phyloP scores from a whole-genome alignment of 2,329 filamentous ascomycete species.

The Grosmannia huntii region DNA sequence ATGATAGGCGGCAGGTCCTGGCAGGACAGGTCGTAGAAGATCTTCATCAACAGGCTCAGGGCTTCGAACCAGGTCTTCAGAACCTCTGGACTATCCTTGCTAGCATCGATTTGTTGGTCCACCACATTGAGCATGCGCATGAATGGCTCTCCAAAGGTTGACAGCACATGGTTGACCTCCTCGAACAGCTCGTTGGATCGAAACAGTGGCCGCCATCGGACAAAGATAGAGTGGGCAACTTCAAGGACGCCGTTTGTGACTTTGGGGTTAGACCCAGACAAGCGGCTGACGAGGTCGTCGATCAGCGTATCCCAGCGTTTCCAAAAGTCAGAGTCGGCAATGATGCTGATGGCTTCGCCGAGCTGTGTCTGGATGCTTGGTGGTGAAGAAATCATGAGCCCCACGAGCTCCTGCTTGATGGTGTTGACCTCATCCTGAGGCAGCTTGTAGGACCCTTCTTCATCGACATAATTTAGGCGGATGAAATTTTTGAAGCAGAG shows the following conservation, averaged over 20 bases:
- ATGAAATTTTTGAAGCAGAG: slow-evolving; percentile 99
- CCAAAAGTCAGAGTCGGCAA: slow-evolving; percentile 97
- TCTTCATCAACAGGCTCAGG: slow-evolving; percentile 77
- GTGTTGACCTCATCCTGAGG: slow-evolving; percentile 68
- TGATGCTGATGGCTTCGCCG: slow-evolving; percentile 91
- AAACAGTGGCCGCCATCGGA: slow-evolving; percentile 88
- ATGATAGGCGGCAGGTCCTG: slow-evolving; percentile 93
- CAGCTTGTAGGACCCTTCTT: slow-evolving; percentile 88
- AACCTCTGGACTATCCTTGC: slow-evolving; percentile 59
- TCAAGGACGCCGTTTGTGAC: slow-evolving; percentile 91
- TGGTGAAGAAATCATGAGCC: slow-evolving; percentile 89
- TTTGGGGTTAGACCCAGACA: slow-evolving; percentile 68
- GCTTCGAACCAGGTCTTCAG: slow-evolving; percentile 73
- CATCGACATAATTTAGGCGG: slow-evolving; percentile 85
- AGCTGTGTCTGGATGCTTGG: slow-evolving; percentile 81
- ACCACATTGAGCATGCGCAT: slow-evolving; percentile 66
- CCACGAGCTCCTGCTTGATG: slow-evolving; percentile 92
- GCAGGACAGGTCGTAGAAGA: slow-evolving; percentile 93
- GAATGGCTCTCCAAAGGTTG: slow-evolving; percentile 73
- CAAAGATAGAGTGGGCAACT: slow-evolving; percentile 97
- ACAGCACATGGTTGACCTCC: slow-evolving; percentile 92
- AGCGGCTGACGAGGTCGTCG: slow-evolving; percentile 74
- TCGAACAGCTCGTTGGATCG: slow-evolving; percentile 83
- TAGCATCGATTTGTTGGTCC: slow-evolving; percentile 59
- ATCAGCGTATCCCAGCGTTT: slow-evolving; percentile 81